Evolutionary conservation across 441 rosid species (phyloP).

Genomic region (Gossypium aridum): DNA sequence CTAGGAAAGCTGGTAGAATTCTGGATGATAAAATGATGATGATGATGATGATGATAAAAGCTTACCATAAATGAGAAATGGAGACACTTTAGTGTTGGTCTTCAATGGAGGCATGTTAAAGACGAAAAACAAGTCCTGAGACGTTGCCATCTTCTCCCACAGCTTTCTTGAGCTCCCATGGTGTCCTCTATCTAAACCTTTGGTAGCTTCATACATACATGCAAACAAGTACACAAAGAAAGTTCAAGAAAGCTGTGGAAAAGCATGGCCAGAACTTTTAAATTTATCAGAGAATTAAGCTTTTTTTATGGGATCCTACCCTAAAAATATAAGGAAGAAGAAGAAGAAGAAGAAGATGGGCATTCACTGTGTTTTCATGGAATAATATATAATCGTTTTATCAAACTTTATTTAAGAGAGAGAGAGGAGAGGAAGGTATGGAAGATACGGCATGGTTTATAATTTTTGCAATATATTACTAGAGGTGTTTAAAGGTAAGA

Average conservation of each 20-base stretch:
- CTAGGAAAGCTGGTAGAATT: not conserved
- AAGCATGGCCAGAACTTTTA: slow-evolving; percentile 62
- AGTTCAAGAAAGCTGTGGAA: slow-evolving; percentile 98
- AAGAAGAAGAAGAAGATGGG: not conserved
- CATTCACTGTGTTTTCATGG: no score
- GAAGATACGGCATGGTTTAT: no score
- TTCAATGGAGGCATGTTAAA: not conserved
- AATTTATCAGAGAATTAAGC: not conserved
- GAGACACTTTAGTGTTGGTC: not conserved
- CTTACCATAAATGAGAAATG: no score
- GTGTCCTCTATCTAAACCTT: not conserved
- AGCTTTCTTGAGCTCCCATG: slow-evolving; percentile 76
- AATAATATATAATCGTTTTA: no score
- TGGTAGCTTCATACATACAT: not conserved
- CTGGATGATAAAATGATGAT: not conserved
- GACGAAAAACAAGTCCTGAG: slow-evolving; percentile 28
- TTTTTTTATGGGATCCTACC: no score
- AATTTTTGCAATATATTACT: no score
- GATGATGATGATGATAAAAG: no score
- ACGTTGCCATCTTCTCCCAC: slow-evolving; percentile 72
- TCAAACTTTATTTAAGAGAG: no score
- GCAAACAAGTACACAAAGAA: slow-evolving; percentile 9
- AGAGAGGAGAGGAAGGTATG: no score
- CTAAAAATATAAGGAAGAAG: not conserved
- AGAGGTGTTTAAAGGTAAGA: no score